A percentile compares a stretch with the other conserved stretches of the same genome.
Conservation (phyloP, 2,329 filamentous ascomycete species). For the Elsinoe ampelina region DNA sequence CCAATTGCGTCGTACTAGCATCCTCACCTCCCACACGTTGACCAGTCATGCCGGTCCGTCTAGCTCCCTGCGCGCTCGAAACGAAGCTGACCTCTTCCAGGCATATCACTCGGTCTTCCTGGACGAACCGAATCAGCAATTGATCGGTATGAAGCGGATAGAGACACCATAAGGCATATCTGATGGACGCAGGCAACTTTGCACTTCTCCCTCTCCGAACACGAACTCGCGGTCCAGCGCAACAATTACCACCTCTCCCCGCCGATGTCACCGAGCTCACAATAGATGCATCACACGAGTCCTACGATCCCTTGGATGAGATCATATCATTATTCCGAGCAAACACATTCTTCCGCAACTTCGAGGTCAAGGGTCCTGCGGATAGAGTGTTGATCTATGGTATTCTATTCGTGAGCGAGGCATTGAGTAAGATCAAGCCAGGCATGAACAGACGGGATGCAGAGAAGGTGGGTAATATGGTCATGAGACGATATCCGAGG, state of each 20-base stretch:
- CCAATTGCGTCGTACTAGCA: not conserved
- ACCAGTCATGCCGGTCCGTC: slow-evolving; percentile 9
- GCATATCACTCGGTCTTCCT: slow-evolving; percentile 98
- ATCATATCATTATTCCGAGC: slow-evolving; percentile 86
- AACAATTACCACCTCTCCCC: slow-evolving; percentile 59
- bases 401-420: slow-evolving; percentile 89
- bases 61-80: not conserved
- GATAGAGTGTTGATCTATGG: slow-evolving; percentile 94
- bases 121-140: slow-evolving; percentile 61
- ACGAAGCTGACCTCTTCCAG: slow-evolving; percentile 36
- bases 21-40: no score
- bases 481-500: not conserved
- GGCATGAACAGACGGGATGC: slow-evolving; percentile 55
- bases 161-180: not conserved
- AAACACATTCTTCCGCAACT: slow-evolving; percentile 99
- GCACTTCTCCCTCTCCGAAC: slow-evolving; percentile 90
- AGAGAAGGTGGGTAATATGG: slow-evolving; percentile 45
- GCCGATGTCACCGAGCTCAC: slow-evolving; percentile 46
- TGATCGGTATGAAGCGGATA: slow-evolving; percentile 43
- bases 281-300: slow-evolving; percentile 74
- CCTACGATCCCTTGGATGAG: slow-evolving; percentile 95
- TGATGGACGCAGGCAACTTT: slow-evolving; percentile 61
- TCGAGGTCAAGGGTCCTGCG: slow-evolving; percentile 93
- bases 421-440: slow-evolving; percentile 77
- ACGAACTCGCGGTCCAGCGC: slow-evolving; percentile 88